Conservation (phyloP, 208 protist species). For the Angomonas deanei region DNA sequence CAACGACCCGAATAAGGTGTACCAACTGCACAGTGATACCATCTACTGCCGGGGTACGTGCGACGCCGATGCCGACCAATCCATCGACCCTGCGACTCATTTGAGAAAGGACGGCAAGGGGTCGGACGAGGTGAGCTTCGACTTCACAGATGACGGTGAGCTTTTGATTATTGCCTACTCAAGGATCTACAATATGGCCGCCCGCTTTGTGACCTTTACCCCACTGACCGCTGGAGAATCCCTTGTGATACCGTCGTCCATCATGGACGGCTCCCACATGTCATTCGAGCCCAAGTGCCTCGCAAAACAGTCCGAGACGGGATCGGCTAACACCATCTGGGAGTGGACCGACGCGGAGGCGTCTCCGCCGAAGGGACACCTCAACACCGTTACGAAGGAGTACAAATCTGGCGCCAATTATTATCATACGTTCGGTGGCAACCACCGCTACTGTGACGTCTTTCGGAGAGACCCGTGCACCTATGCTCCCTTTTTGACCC, state of each 20-base stretch:
- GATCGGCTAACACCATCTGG: slow-evolving; percentile 51
- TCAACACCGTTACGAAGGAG: slow-evolving; percentile 42
- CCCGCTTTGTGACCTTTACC: slow-evolving; percentile 80
- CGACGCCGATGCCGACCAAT: slow-evolving; percentile 32
- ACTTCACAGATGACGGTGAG: slow-evolving; percentile 39
- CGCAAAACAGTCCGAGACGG: slow-evolving; percentile 47
- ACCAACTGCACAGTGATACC: slow-evolving; percentile 39
- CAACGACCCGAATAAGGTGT: slow-evolving; percentile 20
- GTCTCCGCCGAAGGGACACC: slow-evolving; percentile 20
- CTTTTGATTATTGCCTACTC: slow-evolving; percentile 67
- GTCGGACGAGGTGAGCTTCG: slow-evolving; percentile 56
- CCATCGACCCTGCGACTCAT: slow-evolving; percentile 15
- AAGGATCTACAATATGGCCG: slow-evolving; percentile 71
- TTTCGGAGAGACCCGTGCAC: slow-evolving; percentile 73
- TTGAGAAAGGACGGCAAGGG: slow-evolving; percentile 42
- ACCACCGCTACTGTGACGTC: slow-evolving; percentile 74
- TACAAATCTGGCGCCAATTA: slow-evolving; percentile 82
- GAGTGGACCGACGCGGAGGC: slow-evolving; percentile 30
- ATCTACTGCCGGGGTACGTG: slow-evolving; percentile 82
- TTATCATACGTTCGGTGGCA: slow-evolving; percentile 88
- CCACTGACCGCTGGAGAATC: slow-evolving; percentile 26
- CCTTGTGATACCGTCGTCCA: slow-evolving; percentile 5
- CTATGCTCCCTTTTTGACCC: slow-evolving; percentile 79
- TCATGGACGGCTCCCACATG: slow-evolving; percentile 35
- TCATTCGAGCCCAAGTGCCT: slow-evolving; percentile 79